Base-by-base conservation (phyloP, 768 basidiomycete genomes). In the Kwoniella botswanensis region DNA sequence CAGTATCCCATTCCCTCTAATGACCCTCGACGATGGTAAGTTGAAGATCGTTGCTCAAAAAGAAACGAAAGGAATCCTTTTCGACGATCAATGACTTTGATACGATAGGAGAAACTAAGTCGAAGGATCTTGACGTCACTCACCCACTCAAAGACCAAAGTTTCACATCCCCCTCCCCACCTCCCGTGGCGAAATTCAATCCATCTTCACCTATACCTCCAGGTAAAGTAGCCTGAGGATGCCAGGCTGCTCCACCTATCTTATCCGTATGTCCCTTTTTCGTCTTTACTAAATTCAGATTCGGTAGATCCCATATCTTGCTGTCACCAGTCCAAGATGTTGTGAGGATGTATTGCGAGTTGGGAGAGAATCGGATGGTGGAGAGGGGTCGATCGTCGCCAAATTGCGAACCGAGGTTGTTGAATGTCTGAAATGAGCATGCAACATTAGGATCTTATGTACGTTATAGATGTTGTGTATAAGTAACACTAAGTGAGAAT, bases 191-290 rank as follows among this genome's bases (percentile, higher is more conserved):
- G 62, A 99, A 86, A 82, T 97, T 98, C 15, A 93, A 90, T 0
- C 72, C 88, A 85, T 80, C 88, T 84, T 65, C 86, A 82, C 82
- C 90, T 89, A 60, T 90, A 83, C 80, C 76, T 26, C 59, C 59
- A 10, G 59, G 41, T 15, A 95, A 79, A 0, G 95, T 97, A 18
- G 96, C 95, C 77, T 90, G 86, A 0, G 97, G 97, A 86, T 99
- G 95, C 97, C 97, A 99, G 50, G 95, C 94, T 56, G 98, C 90
- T 21, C 97, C 97, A 61, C 97, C 94, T 35, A 98, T 90, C 63
- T 92, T 90, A 79, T 98, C 96, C 46, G 86, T 88, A 78, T 98
- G 95, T 7, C 94, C 93, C 85, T 91, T 86, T 65, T 94, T 84
- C 22, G 92, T 88, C 57, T 88, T 86, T 56, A 93, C 88, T 57